These are phyloP conservation scores for Podospora pseudocomata DNA, from an alignment of 495 filamentous ascomycete species.

Conservation along the genomic window DNA sequence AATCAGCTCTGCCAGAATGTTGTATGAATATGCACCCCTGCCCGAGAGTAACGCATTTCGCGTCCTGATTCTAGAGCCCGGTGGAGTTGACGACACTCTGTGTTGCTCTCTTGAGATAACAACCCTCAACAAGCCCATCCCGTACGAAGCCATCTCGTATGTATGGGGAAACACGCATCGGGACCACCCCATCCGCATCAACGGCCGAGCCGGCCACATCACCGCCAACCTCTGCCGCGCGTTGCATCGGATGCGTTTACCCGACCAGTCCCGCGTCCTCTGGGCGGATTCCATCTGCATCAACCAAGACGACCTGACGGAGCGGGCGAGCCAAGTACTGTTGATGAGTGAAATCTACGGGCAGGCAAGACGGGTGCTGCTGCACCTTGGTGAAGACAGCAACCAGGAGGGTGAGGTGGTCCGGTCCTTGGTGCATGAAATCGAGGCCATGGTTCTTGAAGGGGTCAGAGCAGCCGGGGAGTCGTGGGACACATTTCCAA, in stretches of 20 bases:
- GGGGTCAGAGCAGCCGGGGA: background rate
- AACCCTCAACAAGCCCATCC: background rate
- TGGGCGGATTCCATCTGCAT: constrained; percentile 42
- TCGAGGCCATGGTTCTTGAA: constrained; percentile 1
- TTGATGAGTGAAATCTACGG: constrained; percentile 35
- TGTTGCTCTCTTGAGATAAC: background rate
- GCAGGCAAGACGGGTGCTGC: constrained; percentile 25
- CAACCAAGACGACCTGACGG: constrained; percentile 32
- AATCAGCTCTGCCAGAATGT: too few species aligned
- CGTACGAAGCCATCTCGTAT: background rate
- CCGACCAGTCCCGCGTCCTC: background rate
- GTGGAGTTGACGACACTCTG: background rate
- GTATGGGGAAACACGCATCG: background rate
- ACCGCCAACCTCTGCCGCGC: background rate
- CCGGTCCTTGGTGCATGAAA: constrained; percentile 18
- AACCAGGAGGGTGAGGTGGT: background rate
- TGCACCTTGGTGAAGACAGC: constrained; percentile 32
- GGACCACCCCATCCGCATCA: background rate
- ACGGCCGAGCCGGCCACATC: background rate
- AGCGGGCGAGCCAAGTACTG: constrained; percentile 33
- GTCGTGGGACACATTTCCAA: background rate
- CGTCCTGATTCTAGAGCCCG: background rate
- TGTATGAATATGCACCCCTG: too few species aligned
- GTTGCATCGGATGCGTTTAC: background rate
- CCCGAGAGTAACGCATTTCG: background rate